Conservation (phyloP, 768 basidiomycete genomes). For the Phylloporus sp. region DNA sequence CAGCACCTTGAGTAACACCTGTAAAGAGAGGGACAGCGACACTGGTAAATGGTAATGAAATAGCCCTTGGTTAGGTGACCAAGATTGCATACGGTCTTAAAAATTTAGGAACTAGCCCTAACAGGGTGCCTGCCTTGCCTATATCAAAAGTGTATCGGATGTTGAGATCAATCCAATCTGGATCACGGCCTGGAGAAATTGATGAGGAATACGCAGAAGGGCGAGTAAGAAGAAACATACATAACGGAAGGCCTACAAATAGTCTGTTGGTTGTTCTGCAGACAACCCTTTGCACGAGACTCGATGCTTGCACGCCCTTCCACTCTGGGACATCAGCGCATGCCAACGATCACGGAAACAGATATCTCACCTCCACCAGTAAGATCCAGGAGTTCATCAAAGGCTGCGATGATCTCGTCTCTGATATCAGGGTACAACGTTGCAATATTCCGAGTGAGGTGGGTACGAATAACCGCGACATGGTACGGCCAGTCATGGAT, state of each 20-base stretch:
- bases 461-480: constrained; percentile 21
- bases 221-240: constrained; percentile 24
- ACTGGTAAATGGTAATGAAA: not conserved
- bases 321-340: constrained; percentile 33
- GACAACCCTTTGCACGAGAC: constrained; percentile 32
- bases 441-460: constrained; percentile 38
- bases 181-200: constrained; percentile 1
- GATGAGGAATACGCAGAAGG: not conserved
- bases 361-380: constrained; percentile 8
- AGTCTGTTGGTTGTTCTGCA: constrained; percentile 41
- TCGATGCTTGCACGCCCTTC: constrained; percentile 28
- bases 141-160: constrained; percentile 29
- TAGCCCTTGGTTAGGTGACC: too few species aligned
- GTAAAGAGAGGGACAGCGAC: constrained; percentile 15
- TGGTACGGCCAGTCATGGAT: constrained; percentile 29
- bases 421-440: constrained; percentile 38
- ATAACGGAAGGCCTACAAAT: constrained; percentile 47
- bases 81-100: constrained; percentile 27
- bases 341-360: too few species aligned
- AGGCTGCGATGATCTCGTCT: constrained; percentile 42
- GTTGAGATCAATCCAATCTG: constrained; percentile 14
- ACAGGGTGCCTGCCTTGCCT: constrained; percentile 8
- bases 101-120: constrained; percentile 31
- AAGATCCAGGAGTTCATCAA: constrained; percentile 35
- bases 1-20: not conserved